Evolutionary conservation across 2,329 filamentous ascomycete genomes (phyloP), one percentile per base, ranked within the genome.

Genomic region (Parasarocladium wereldwijsianum): DNA sequence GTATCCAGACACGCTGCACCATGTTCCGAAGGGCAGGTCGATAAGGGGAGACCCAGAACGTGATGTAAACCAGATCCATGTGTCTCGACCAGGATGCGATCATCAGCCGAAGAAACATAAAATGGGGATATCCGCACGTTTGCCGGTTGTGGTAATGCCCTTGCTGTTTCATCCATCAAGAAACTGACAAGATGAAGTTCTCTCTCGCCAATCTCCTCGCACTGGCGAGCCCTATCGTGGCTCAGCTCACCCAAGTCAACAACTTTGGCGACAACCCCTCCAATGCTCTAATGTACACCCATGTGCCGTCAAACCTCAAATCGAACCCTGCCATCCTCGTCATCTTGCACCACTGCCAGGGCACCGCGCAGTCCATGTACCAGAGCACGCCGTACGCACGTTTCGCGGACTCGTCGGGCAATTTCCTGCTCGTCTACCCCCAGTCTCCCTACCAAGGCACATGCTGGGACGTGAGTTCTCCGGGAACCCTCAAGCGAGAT

Each of bases 391-490:
- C 60, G 0, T 73, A 70, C 43, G 57, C 56, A 11, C 38, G 38
- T 7, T 46, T 55, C 4, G 47, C 52, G n/a, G 52, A 58, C 37
- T 40, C 48, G 29, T 45, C 58, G 35, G 56, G 57, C 28, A 8
- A 8, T 21, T 56, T 57, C 38, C 49, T 60, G 18, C 57, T 67
- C 36, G 65, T 74, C 42, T 74, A 68, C 46, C 66, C 67, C 1
- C 54, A 59, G 38, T 60, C 58, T 3, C 63, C 64, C 0, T 60
- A 65, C 39, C 45, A 45, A n/a, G 65, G 52, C 9, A 50, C 47
- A 17, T 74, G 69, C 51, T 75, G 67, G 66, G 70, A 75, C 36
- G 68, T 72, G 3, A 60, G 59, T 10, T 64, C 59, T 14, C 51
- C 49, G 18, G 43, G 43, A 17, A 56, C 66, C 0, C 54, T 75